Conservation (phyloP, 2,329 filamentous ascomycete genomes). For the Sphaerulina populicola region DNA sequence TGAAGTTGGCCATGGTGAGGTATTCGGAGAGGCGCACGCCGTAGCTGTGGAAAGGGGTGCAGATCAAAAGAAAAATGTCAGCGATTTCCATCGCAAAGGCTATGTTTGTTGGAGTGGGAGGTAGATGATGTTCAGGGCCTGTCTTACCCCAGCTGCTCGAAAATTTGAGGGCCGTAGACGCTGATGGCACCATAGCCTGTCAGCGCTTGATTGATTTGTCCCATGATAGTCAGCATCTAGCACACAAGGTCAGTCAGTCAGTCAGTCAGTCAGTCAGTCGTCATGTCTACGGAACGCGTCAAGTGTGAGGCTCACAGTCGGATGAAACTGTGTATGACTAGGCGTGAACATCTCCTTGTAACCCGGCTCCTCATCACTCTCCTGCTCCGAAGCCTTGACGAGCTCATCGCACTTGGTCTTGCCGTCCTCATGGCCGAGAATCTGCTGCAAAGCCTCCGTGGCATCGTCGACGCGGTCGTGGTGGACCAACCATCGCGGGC, state of each 20-base stretch:
- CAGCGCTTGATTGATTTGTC: conserved; percentile 53
- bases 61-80: too few relatives aligned
- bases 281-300: neutral
- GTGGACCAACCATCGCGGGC: conserved; percentile 50
- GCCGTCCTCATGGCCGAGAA: conserved; percentile 46
- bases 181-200: conserved; percentile 49
- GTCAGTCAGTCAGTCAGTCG: neutral
- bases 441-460: conserved; percentile 40
- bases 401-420: conserved; percentile 46
- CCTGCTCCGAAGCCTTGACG: conserved; percentile 44
- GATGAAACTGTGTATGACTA: conserved; percentile 50
- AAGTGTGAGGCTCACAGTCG: conserved; percentile 33
- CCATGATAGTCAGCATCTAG: conserved; percentile 51
- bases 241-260: neutral
- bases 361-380: conserved; percentile 38
- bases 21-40: conserved; percentile 45
- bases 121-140: too few relatives aligned
- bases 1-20: conserved; percentile 53
- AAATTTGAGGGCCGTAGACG: conserved; percentile 57
- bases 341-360: conserved; percentile 54
- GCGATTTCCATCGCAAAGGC: too few relatives aligned
- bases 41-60: conserved; percentile 32
- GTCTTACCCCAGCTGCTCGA: conserved; percentile 47
- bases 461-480: conserved; percentile 46
- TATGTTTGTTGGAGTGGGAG: too few relatives aligned